Evolutionary conservation across 2,329 filamentous ascomycete genomes (phyloP), one percentile per base, ranked within the genome.

Genomic region (Alternaria angustiovoidea): DNA sequence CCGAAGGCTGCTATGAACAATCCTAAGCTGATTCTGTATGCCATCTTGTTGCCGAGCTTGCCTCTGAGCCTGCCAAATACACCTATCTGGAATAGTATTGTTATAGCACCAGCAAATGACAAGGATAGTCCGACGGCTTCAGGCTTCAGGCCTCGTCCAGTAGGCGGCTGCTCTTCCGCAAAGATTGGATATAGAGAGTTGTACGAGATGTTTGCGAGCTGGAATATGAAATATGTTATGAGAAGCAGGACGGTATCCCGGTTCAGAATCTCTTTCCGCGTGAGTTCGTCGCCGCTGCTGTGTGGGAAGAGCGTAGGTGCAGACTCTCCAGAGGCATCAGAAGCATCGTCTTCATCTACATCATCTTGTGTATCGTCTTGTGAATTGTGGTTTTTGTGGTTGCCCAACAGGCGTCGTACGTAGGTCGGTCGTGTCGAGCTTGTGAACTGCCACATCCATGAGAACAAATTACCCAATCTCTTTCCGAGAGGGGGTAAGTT

Each of bases 111-210:
- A 0, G 94, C 92, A 63, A 96, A 89, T 0, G 92, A 94, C 53
- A 97, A 83, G 0, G 91, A 92, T 18, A 97, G 80, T 0, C 95
- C 95, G 44, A 98, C 97, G 61, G 91, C 92, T 57, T 88, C 86
- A 0, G 94, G 92, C 0, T 86, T 86, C 4, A 98, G 83, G 1
- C 85, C 84, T 41, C 95, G 90, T 18, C 95, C 95, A 0, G 89
- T 89, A 0, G 95, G 95, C 0, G 88, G 84, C 0, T 86, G 79
- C 0, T 91, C 88, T 55, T 94, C 89, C 0, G 90, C 92, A 70
- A 98, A 99, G 54, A 98, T 94, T 1, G 95, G 95, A 71, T 96
- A 99, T 0, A 99, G 83, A 18, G 92, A 94, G 79, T 97, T 97
- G 85, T 94, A 99, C 4, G 93, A 93, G 66, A 97, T 93, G 77